Conservation (phyloP, 371 early-diverging fungal species). For the Nematocida sp. region DNA sequence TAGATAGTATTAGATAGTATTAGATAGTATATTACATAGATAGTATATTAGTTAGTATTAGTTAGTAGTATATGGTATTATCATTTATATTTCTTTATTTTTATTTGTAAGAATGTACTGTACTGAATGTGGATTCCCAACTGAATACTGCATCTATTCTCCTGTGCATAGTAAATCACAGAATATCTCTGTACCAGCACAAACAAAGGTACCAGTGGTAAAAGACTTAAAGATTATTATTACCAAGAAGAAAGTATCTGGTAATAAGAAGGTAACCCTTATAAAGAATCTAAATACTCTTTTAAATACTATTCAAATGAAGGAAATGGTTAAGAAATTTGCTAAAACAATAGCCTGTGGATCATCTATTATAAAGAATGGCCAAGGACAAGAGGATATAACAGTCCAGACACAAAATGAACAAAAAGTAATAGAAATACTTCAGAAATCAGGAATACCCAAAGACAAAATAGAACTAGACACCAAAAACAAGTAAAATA, state of each 20-base stretch:
- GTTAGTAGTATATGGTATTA: too few species aligned
- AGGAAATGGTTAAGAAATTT: constrained; percentile 34
- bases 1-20: too few species aligned
- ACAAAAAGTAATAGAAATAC: constrained; percentile 32
- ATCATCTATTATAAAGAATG: constrained; percentile 42
- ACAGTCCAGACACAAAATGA: constrained; percentile 43
- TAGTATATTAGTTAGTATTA: too few species aligned
- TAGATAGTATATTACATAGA: too few species aligned
- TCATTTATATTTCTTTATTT: constrained; percentile 9
- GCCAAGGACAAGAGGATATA: constrained; percentile 32
- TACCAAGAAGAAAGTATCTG: constrained; percentile 43
- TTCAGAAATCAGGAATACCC: constrained; percentile 21
- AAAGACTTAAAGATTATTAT: constrained; percentile 28
- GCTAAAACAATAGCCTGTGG: constrained; percentile 50
- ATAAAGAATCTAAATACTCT: constrained; percentile 29
- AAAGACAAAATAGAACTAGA: constrained; percentile 33
- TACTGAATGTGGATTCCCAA: constrained; percentile 52
- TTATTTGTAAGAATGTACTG: not conserved
- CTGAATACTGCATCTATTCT: constrained; percentile 50
- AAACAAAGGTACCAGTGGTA: not conserved
- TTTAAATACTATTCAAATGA: not conserved
- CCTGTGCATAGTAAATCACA: constrained; percentile 7
- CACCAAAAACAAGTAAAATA: not conserved
- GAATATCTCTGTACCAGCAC: not conserved
- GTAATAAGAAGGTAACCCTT: constrained; percentile 48